These are phyloP conservation scores for Gardenia jasminoides DNA, from an alignment of 257 asterid genomes.

Conservation along the genomic window DNA sequence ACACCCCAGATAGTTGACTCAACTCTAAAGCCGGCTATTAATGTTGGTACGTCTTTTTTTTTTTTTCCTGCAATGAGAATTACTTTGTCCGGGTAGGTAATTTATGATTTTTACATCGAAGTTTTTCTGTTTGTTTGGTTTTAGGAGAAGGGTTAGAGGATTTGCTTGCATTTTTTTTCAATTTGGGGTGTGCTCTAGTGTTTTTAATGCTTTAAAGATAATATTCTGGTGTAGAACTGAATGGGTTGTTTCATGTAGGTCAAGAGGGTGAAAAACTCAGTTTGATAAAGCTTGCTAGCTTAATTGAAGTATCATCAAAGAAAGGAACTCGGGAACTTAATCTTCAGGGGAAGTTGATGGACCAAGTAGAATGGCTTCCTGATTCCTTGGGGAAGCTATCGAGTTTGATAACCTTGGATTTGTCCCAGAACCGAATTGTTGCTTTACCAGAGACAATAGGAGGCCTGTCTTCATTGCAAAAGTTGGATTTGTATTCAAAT, in stretches of 20 bases:
- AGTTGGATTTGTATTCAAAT: slow-evolving; percentile 63
- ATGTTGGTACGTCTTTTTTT: slow-evolving; percentile 42
- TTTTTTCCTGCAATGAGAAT: background rate
- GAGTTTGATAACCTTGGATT: slow-evolving; percentile 56
- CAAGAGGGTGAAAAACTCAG: slow-evolving; percentile 78
- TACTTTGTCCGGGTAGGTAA: background rate
- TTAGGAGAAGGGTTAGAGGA: background rate
- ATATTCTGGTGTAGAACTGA: slow-evolving; percentile 8
- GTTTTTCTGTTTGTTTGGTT: background rate
- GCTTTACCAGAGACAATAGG: slow-evolving; percentile 66
- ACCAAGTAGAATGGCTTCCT: slow-evolving; percentile 91
- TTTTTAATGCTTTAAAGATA: background rate
- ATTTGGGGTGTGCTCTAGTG: background rate
- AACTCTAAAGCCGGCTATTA: slow-evolving; percentile 48
- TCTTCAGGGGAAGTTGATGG: slow-evolving; percentile 59
- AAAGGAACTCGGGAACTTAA: slow-evolving; percentile 61
- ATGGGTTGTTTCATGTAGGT: slow-evolving; percentile 45
- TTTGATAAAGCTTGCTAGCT: slow-evolving; percentile 74
- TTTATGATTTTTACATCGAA: background rate
- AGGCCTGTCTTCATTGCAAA: slow-evolving; percentile 55
- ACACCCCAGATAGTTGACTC: slow-evolving; percentile 64
- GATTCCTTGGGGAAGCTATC: slow-evolving; percentile 88
- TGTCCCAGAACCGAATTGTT: slow-evolving; percentile 74
- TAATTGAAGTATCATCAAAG: slow-evolving; percentile 75
- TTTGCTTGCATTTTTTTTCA: background rate